Conservation (phyloP, 1,284 basidiomycete species). For the Boletellus deceptivus region DNA sequence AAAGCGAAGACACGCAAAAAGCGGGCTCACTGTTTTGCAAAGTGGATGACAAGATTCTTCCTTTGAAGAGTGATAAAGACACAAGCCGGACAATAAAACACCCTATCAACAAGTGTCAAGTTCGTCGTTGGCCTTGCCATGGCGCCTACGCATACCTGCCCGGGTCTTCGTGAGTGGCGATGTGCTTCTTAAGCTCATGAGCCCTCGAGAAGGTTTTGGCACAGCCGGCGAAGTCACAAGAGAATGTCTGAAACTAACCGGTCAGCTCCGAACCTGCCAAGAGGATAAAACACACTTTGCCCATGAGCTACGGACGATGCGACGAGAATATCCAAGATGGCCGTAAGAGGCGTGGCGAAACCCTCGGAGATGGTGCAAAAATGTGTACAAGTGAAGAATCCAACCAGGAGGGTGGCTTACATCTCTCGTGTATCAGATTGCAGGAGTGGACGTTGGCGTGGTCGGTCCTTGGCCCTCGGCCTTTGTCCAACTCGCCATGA, state of each 20-base stretch:
- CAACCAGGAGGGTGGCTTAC: slow-evolving; percentile 5
- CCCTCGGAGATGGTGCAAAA: slow-evolving; percentile 1
- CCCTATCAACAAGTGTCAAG: slow-evolving; percentile 4
- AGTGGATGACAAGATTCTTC: slow-evolving; percentile 25
- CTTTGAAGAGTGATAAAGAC: slow-evolving; percentile 24
- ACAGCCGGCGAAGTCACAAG: slow-evolving; percentile 19
- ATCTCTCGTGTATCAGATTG: slow-evolving; percentile 4
- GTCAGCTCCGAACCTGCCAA: neutral
- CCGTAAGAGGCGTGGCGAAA: slow-evolving; percentile 6
- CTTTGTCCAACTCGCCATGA: slow-evolving; percentile 2
- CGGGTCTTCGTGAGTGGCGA: slow-evolving; percentile 14
- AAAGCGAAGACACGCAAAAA: neutral
- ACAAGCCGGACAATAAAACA: slow-evolving; percentile 20
- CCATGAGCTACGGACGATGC: slow-evolving; percentile 7
- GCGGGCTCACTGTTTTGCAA: slow-evolving; percentile 21
- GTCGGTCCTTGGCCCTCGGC: neutral
- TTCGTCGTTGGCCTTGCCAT: neutral
- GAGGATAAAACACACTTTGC: slow-evolving; percentile 4
- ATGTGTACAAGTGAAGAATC: neutral
- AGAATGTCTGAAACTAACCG: slow-evolving; percentile 8
- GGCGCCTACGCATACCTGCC: slow-evolving; percentile 8
- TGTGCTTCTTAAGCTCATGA: slow-evolving; percentile 27
- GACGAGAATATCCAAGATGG: too few relatives aligned
- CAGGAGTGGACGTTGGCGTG: neutral
- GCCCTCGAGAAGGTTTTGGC: slow-evolving; percentile 14